Base-by-base conservation (phyloP, 2,329 filamentous ascomycete genomes). In the Cladophialophora bantiana region DNA sequence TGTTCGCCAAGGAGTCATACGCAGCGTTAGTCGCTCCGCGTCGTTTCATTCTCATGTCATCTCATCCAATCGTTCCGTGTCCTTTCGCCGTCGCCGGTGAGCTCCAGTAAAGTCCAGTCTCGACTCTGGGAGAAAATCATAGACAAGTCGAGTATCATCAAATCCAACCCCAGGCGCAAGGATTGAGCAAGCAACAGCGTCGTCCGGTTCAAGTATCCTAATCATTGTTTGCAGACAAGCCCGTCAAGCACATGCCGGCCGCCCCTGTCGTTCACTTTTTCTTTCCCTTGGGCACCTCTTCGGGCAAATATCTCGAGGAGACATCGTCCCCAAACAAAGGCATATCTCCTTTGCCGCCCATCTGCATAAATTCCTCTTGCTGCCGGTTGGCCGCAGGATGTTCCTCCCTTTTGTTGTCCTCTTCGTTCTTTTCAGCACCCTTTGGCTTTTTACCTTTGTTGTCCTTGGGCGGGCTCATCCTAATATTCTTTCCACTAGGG, bases 261-360 rank as follows among this genome's bases (percentile, higher is more conserved):
- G 5, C 36, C 20, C 1, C 20, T 50, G 32, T 31, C 7, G 26
- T 53, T 69, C 48, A 65, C 34, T 65, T 63, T 56, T 55, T 56
- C 20, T 54, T 31, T 6, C 34, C 20, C 42, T 65, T 66, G 34
- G 71, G 71, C 15, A 71, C 66, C 57, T 73, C 69, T 13, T 66
- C 62, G 12, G 71, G 68, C 9, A 72, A 66, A 68, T 82, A 82
- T 12, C 76, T 75, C 59, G 78, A 82, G 1, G 74, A 76, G 42
- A 76, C 76, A 38, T 92, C 89, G 58, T 92, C 83, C 9, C 85
- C 87, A 76, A 89, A 97, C 13, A 97, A 83, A 52, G 85, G 82
- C 77, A 93, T 88, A 74, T 98, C 94, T 4, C 93, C 94, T 74
- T 91, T 92, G 15, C 93, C 93, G 45, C 94, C 94, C 82, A 96